Percentiles rank a stretch among this genome's conserved stretches.
These are phyloP conservation scores for Fusarium anguioides DNA, from an alignment of 2,329 filamentous ascomycete species.

Conservation along the genomic window DNA sequence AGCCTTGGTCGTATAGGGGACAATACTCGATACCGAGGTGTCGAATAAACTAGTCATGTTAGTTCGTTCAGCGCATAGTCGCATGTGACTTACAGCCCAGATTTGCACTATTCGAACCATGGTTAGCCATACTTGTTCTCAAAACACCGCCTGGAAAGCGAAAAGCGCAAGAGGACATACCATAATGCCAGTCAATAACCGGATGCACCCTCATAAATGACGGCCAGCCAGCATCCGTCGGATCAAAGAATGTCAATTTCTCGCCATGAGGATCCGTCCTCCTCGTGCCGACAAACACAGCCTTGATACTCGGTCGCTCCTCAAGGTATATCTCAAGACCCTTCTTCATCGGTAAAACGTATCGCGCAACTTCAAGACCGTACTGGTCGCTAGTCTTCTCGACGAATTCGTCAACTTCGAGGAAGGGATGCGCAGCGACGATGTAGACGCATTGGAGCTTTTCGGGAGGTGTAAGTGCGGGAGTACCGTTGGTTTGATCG, in stretches of 20 bases:
- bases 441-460: constrained; percentile 88
- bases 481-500: constrained; percentile 31
- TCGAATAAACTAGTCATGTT: constrained; percentile 74
- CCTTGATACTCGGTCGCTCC: constrained; percentile 74
- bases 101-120: constrained; percentile 70
- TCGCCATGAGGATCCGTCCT: constrained; percentile 93
- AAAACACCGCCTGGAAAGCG: background rate
- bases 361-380: constrained; percentile 79
- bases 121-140: constrained; percentile 3
- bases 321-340: constrained; percentile 82
- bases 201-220: constrained; percentile 93
- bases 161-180: background rate
- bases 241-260: constrained; percentile 82
- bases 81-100: constrained; percentile 78
- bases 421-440: constrained; percentile 83
- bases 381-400: constrained; percentile 72
- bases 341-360: constrained; percentile 81
- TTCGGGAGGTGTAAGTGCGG: constrained; percentile 50
- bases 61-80: constrained; percentile 2
- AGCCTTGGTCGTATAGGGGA: constrained; percentile 84
- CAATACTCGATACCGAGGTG: constrained; percentile 87
- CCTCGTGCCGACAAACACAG: constrained; percentile 70
- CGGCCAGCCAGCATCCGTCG: constrained; percentile 91
- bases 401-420: constrained; percentile 88
- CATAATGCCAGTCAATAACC: constrained; percentile 93